Conservation (phyloP, 1,139 yeast genomes). For the Sugiyamaella novakii region DNA sequence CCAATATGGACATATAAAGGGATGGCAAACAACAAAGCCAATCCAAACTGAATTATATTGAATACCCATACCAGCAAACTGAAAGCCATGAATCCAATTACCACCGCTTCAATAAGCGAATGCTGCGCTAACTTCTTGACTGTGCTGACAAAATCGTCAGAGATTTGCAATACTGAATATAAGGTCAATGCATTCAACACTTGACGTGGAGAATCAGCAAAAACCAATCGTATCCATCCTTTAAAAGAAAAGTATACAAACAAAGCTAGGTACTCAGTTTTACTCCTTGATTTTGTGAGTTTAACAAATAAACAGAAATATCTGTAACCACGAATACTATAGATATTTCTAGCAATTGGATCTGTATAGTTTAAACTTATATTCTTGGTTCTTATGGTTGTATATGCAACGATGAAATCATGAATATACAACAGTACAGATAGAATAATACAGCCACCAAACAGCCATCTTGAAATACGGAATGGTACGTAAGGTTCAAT, state of each 20-base stretch:
- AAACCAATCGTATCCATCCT: slow-evolving; percentile 61
- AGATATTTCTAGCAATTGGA: slow-evolving; percentile 59
- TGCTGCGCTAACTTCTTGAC: slow-evolving; percentile 60
- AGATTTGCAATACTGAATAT: slow-evolving; percentile 52
- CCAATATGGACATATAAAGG: slow-evolving; percentile 57
- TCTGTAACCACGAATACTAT: slow-evolving; percentile 60
- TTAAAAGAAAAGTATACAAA: slow-evolving; percentile 68
- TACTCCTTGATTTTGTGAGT: slow-evolving; percentile 62
- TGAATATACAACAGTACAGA: slow-evolving; percentile 61
- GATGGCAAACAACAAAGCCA: slow-evolving; percentile 58
- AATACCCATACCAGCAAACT: slow-evolving; percentile 76
- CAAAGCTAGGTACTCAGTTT: slow-evolving; percentile 69
- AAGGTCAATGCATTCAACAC: slow-evolving; percentile 77
- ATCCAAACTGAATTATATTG: slow-evolving; percentile 60
- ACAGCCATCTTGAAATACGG: slow-evolving; percentile 74
- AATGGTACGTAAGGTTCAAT: slow-evolving; percentile 60
- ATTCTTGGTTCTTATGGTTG: slow-evolving; percentile 60
- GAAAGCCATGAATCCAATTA: slow-evolving; percentile 72
- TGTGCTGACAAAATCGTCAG: slow-evolving; percentile 54
- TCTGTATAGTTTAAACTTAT: slow-evolving; percentile 75
- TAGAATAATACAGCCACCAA: slow-evolving; percentile 81
- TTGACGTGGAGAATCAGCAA: slow-evolving; percentile 91
- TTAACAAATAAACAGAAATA: slow-evolving; percentile 72
- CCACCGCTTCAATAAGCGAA: slow-evolving; percentile 66
- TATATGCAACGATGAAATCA: slow-evolving; percentile 62